Conservation (phyloP, 768 basidiomycete species). For the Kwoniella pini region DNA sequence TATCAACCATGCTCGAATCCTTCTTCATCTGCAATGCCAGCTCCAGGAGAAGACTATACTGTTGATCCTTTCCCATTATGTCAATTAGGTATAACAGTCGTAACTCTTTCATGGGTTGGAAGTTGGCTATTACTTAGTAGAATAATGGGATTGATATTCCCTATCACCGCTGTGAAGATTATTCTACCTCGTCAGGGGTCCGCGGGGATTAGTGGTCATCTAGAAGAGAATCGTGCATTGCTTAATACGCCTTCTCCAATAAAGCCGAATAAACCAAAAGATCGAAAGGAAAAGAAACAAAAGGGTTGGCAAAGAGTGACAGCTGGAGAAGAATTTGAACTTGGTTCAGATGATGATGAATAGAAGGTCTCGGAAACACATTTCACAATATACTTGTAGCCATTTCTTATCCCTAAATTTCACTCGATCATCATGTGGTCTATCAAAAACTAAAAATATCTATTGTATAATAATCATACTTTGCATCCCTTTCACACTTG, state of each 20-base stretch:
- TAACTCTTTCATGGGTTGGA: conserved; percentile 35
- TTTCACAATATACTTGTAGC: no score
- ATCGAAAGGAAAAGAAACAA: neutral
- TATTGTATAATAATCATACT: no score
- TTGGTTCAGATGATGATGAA: conserved; percentile 37
- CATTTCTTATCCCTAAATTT: no score
- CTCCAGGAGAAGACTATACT: conserved; percentile 15
- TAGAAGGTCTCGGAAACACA: no score
- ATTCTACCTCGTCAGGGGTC: neutral
- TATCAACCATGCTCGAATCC: conserved; percentile 40
- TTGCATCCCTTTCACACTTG: no score
- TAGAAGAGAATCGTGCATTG: conserved; percentile 12
- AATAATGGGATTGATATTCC: conserved; percentile 40
- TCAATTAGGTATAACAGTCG: conserved; percentile 21
- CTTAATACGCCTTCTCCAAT: neutral
- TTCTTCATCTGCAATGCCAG: conserved; percentile 17
- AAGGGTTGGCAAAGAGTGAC: conserved; percentile 41
- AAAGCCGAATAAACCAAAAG: neutral
- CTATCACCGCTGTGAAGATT: conserved; percentile 26
- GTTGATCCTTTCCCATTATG: conserved; percentile 20
- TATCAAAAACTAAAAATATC: no score
- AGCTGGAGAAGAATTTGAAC: conserved; percentile 47
- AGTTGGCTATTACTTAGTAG: conserved; percentile 37
- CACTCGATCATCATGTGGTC: no score
- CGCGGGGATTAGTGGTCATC: neutral